Conservation (phyloP, 2,329 filamentous ascomycete species). For the Colletotrichum lindemuthianum region DNA sequence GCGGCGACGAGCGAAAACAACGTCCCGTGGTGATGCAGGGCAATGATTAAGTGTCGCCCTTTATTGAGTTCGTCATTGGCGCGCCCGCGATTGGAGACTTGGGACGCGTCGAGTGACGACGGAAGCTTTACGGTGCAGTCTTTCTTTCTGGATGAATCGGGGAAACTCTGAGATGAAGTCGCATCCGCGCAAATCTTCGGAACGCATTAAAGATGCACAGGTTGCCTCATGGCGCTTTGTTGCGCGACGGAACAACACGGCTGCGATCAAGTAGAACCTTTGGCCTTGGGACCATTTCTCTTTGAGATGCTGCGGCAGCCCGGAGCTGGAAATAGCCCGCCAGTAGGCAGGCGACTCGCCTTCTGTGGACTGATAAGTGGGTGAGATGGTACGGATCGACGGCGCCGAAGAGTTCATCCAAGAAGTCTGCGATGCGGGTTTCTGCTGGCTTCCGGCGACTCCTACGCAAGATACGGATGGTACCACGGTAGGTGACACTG, state of each 20-base stretch:
- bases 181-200: too few species aligned
- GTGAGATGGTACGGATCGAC: not conserved
- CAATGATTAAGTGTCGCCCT: slow-evolving; percentile 16
- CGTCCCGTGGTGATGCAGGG: slow-evolving; percentile 20
- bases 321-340: slow-evolving; percentile 16
- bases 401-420: not conserved
- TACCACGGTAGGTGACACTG: not conserved
- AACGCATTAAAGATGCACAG: too few species aligned
- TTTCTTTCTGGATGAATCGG: slow-evolving; percentile 22
- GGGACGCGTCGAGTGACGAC: slow-evolving; percentile 19
- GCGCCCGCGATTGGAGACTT: slow-evolving; percentile 10
- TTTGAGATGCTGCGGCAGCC: slow-evolving; percentile 13
- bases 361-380: not conserved
- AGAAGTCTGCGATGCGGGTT: slow-evolving; percentile 7
- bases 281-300: too few species aligned
- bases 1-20: slow-evolving; percentile 33
- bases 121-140: slow-evolving; percentile 7
- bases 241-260: too few species aligned
- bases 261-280: too few species aligned
- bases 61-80: slow-evolving; percentile 6
- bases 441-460: slow-evolving; percentile 9
- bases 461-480: not conserved
- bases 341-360: slow-evolving; percentile 14
- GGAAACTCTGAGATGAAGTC: slow-evolving; percentile 1
- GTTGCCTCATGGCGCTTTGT: too few species aligned